phyloP scores from a whole-genome alignment of 176 grass and related monocot species.

The Phyllostachys edulis region DNA sequence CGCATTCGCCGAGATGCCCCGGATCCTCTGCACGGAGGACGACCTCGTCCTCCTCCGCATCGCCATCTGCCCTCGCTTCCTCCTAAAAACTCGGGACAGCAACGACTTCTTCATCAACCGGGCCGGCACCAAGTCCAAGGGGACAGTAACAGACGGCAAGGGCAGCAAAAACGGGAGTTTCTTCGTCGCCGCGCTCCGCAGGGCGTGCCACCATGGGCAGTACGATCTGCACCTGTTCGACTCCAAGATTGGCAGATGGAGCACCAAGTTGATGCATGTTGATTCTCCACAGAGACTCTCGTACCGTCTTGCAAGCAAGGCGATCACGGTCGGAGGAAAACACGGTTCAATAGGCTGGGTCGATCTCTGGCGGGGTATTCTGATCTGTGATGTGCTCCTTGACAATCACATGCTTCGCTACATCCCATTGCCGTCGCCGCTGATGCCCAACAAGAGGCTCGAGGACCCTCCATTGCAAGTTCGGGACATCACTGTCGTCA shows the following conservation, averaged over 20 bases:
- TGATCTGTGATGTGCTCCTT: background rate
- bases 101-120: background rate
- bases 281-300: background rate
- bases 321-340: background rate
- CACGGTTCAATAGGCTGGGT: background rate
- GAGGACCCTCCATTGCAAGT: too few species aligned
- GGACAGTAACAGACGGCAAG: background rate
- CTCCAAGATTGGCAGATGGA: background rate
- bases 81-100: background rate
- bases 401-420: background rate
- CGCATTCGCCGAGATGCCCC: background rate
- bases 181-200: background rate
- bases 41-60: background rate
- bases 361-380: slow-evolving; percentile 3
- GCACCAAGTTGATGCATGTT: background rate
- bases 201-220: background rate
- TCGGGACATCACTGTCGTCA: too few species aligned
- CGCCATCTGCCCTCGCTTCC: background rate
- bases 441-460: background rate
- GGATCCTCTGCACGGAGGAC: background rate
- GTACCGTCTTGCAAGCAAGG: background rate
- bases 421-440: background rate
- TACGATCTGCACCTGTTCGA: background rate
- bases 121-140: background rate
- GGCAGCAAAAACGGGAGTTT: background rate